Evolutionary conservation across 176 grass and related monocot genomes (phyloP).

Genomic region (Triticum aestivum): DNA sequence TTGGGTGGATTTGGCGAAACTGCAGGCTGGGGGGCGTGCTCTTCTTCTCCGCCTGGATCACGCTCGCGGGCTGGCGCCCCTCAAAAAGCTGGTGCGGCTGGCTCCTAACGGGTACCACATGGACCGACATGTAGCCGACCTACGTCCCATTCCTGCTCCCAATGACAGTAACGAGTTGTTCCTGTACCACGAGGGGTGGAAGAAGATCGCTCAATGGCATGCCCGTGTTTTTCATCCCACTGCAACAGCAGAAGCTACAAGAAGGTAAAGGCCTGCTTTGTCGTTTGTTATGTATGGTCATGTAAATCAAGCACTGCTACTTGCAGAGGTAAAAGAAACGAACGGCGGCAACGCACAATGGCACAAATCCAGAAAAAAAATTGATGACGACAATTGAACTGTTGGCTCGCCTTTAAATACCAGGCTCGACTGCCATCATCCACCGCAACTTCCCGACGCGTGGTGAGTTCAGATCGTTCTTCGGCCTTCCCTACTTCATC

Average conservation of each 20-base stretch:
- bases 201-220: slow-evolving; percentile 73
- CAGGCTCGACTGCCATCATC: too few relatives aligned
- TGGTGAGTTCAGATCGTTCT: too few relatives aligned
- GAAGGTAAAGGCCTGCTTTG: slow-evolving; percentile 39
- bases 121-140: slow-evolving; percentile 96
- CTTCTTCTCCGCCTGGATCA: slow-evolving; percentile 48
- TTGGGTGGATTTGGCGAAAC: slow-evolving; percentile 62
- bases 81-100: slow-evolving; percentile 61
- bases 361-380: too few relatives aligned
- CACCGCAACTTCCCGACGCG: too few relatives aligned
- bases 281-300: background rate
- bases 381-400: too few relatives aligned
- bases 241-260: slow-evolving; percentile 93
- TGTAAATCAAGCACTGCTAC: background rate
- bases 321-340: background rate
- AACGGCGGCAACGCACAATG: too few relatives aligned
- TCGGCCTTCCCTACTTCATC: too few relatives aligned
- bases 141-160: slow-evolving; percentile 72
- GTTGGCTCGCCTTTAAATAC: too few relatives aligned
- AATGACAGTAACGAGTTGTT: slow-evolving; percentile 70
- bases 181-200: slow-evolving; percentile 96
- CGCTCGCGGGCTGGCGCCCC: slow-evolving; percentile 20
- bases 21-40: slow-evolving; percentile 47
- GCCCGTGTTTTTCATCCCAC: slow-evolving; percentile 78
- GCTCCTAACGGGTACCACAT: slow-evolving; percentile 74